Conservation (phyloP, 306 rosid genomes). For the Vigna nakashimae region DNA sequence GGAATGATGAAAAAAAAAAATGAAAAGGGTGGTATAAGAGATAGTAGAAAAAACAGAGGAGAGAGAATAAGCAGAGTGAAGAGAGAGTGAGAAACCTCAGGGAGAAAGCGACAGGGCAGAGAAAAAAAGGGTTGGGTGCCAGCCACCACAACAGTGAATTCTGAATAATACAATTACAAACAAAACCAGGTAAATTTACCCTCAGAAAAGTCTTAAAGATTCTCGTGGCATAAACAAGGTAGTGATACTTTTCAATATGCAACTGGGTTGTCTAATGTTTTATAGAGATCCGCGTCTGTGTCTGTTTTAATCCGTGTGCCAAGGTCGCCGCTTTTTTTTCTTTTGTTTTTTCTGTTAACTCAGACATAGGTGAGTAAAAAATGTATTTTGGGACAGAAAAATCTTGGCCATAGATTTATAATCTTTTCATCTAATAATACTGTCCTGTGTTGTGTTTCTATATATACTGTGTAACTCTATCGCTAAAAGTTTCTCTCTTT, state of each 20-base stretch:
- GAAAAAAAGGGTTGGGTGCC: neutral
- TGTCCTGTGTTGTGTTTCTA: neutral
- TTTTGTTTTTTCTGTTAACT: slow-evolving; percentile 7
- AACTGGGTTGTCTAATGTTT: slow-evolving; percentile 10
- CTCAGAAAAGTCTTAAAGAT: neutral
- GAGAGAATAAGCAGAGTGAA: neutral
- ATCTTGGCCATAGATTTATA: slow-evolving; percentile 62
- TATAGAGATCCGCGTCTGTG: slow-evolving; percentile 63
- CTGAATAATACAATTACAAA: neutral
- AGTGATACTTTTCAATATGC: neutral
- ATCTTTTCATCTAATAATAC: slow-evolving; percentile 43
- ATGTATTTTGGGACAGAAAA: slow-evolving; percentile 37
- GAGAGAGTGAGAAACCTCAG: neutral
- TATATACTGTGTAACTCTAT: neutral
- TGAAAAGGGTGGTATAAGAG: neutral
- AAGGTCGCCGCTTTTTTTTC: neutral
- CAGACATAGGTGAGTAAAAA: neutral
- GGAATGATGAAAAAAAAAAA: neutral
- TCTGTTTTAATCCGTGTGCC: slow-evolving; percentile 37
- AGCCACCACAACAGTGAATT: slow-evolving; percentile 42
- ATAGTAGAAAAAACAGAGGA: neutral
- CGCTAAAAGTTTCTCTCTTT: neutral
- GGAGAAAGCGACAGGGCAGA: slow-evolving; percentile 2
- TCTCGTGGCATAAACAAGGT: neutral
- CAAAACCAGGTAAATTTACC: neutral